Evolutionary conservation across 2,329 filamentous ascomycete species (phyloP), one percentile per base, ranked within the genome.

Genomic region (Cordyceps farinosa): DNA sequence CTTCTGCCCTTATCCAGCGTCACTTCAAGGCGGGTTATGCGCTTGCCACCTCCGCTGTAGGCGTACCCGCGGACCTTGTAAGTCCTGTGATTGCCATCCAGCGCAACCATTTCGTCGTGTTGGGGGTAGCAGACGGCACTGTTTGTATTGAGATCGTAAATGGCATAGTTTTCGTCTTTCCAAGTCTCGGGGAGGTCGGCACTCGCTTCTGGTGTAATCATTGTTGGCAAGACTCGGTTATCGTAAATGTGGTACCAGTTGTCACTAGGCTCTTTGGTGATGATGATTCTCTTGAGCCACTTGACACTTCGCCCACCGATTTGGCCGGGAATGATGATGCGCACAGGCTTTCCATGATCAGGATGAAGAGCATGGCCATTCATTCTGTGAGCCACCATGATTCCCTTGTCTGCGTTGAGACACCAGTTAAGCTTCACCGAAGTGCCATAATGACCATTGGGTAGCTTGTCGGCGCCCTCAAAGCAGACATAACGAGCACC

Each of bases 221-320:
- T 93, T 0, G 92, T 96, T 67, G 93, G 93, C 44, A 97, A 77
- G 1, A 97, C 92, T 64, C 92, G 82, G 72, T 97, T 97, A 73
- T 97, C 93, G 75, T 95, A 93, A 66, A 96, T 92, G 74, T 97
- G 93, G 70, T 97, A 97, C 91, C 92, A 96, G 71, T 95, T 97
- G 66, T 94, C 89, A 71, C 92, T 96, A 0, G 92, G 92, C 32
- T 82, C 80, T 10, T 87, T 84, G 0, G 92, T 94, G 57, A 97
- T 75, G 48, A 92, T 89, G 65, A 97, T 83, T 67, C 82, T 88
- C 78, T 89, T 94, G 65, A 97, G 74, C 93, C 93, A 97, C 75
- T 97, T 97, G 36, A 97, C 92, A 73, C 91, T 96, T 66, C 93
- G 84, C 1, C 92, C 93, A 44, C 93, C 93, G 65, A 97, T 97